These are phyloP conservation scores for Fusarium sp. DNA, from an alignment of 2,329 filamentous ascomycete species.

Conservation along the genomic window DNA sequence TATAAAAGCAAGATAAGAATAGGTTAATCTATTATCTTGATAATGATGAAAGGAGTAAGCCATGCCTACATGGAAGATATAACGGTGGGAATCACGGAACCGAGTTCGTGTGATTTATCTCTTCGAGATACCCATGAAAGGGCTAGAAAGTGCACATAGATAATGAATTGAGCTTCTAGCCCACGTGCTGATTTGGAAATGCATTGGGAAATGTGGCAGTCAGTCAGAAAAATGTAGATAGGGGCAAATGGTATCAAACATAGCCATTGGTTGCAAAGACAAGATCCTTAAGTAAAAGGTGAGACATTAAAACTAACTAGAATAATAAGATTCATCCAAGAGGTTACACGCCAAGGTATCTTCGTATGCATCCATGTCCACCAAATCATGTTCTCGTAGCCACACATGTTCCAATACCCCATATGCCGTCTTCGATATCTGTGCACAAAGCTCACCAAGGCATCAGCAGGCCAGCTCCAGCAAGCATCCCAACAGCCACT, in stretches of 20 bases:
- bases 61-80: too few relatives aligned
- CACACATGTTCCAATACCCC: not conserved
- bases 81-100: too few relatives aligned
- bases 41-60: too few relatives aligned
- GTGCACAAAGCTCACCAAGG: constrained; percentile 16
- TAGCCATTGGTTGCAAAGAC: too few relatives aligned
- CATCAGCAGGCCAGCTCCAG: constrained; percentile 23
- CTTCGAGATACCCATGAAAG: too few relatives aligned
- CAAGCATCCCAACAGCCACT: constrained; percentile 10
- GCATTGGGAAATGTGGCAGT: not conserved
- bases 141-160: not conserved
- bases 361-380: not conserved
- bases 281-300: not conserved
- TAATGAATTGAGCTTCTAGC: not conserved
- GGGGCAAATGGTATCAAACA: not conserved
- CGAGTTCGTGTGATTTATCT: not conserved
- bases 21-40: too few relatives aligned
- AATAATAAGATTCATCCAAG: not conserved
- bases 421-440: not conserved
- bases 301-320: not conserved
- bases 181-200: not conserved
- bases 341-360: not conserved
- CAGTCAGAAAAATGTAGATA: not conserved
- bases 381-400: not conserved
- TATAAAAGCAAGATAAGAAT: too few relatives aligned